Conservation (phyloP, 2,329 filamentous ascomycete species). For the Chalaropsis ovoidea region DNA sequence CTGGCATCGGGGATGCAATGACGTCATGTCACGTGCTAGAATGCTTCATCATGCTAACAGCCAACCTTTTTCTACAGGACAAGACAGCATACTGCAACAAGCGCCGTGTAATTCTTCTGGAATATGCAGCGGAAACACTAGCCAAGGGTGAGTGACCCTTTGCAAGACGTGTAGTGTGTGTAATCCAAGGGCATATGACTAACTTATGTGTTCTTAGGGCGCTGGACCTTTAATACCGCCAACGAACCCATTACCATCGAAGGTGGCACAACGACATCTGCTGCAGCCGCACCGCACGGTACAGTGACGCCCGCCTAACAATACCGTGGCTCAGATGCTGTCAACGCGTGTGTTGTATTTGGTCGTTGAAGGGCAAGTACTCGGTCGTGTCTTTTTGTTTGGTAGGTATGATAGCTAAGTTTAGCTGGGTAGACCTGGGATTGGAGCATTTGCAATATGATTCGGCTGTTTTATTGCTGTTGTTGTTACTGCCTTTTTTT, state of each 20-base stretch:
- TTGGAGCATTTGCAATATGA: conserved; percentile 4
- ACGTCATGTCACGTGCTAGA: conserved; percentile 18
- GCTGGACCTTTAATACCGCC: conserved; percentile 24
- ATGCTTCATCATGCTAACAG: background rate
- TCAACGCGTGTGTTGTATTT: background rate
- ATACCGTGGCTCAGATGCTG: background rate
- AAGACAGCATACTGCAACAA: conserved; percentile 97
- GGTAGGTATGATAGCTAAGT: background rate
- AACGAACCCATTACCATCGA: conserved; percentile 22
- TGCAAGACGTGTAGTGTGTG: background rate
- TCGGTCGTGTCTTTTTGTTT: background rate
- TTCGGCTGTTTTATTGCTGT: conserved; percentile 2
- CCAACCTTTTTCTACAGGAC: conserved; percentile 39
- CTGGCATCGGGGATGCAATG: background rate
- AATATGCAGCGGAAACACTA: conserved; percentile 86
- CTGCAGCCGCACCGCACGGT: conserved; percentile 70
- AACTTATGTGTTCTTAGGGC: conserved; percentile 18
- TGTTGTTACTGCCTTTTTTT: conserved; percentile 13
- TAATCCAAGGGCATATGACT: background rate
- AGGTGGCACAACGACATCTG: conserved; percentile 39
- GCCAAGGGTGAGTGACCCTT: conserved; percentile 54
- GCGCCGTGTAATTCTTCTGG: conserved; percentile 75
- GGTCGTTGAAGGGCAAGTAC: background rate
- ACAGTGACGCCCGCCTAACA: conserved; percentile 43
- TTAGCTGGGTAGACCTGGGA: background rate